Base-by-base conservation (phyloP, 2,329 filamentous ascomycete species). In the Scytalidium lignicola region DNA sequence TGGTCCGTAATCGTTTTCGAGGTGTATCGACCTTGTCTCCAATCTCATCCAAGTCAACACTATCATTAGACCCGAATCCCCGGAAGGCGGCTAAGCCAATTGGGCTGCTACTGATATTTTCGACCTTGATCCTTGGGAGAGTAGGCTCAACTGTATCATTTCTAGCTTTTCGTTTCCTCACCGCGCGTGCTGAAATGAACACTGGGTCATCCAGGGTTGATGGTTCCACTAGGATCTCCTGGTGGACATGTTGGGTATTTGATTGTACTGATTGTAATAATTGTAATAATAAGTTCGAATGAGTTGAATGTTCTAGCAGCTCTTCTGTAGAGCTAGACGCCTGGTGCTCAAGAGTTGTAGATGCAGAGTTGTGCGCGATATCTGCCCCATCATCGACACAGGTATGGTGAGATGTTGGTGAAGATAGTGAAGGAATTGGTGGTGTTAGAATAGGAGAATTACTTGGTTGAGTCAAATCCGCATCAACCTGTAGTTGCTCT, bases 1-100 rank as follows among this genome's bases (percentile, higher is more conserved):
- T 8, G 18, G 49, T 43, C 19, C 49, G 54, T 2, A 53, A 55
- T 41, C 50, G 56, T 50, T 66, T 68, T 48, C 59, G 64, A 1
- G 65, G 65, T 8, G 65, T 68, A 39, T 55, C 49, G 12, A 64
- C 55, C 46, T 63, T 65, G 37, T 62, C 51, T 3, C 65, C 65
- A 50, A 67, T 64, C 18, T 66, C 64, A 51, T 67, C 65, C 10
- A 68, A 55, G 49, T 68, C 65, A 20, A 67, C 55, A 44, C 62
- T 66, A 9, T 67, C 63, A 17, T 48, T 49, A 4, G 41, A 44
- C 23, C 51, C 45, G n/a, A 58, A 42, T 39, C 47, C 26, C 15
- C 42, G 32, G 15, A 63, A 41, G 13, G 41, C 48, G 7, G 52
- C 47, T n/a, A 59, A 47, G 12, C 50, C 52, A 26, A 60, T 52